Evolutionary conservation across 352 stramenopile genomes (phyloP).

Genomic region (Chrysophaeum taylorii): DNA sequence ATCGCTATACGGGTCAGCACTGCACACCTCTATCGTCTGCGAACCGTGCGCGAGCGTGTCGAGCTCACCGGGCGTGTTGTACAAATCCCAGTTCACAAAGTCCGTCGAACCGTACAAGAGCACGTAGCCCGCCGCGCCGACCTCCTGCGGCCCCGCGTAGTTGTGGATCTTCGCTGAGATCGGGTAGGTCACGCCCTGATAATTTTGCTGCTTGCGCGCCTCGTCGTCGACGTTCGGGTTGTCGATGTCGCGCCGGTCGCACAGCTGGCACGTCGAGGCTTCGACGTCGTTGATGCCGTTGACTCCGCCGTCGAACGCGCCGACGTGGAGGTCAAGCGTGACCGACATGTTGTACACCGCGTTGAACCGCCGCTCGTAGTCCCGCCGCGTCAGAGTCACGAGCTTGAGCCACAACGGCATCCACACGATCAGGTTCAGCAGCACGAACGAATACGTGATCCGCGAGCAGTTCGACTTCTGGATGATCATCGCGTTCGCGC

Average conservation of each 20-base stretch:
- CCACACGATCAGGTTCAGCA: constrained; percentile 10
- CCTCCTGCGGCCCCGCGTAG: background rate
- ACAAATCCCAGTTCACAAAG: background rate
- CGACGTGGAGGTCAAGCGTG: background rate
- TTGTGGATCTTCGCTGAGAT: background rate
- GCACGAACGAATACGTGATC: too few species aligned
- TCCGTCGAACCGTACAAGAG: background rate
- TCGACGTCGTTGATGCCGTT: too few species aligned
- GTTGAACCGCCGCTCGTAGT: background rate
- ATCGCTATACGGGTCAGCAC: background rate
- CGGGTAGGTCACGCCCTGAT: too few species aligned
- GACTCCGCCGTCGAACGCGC: background rate
- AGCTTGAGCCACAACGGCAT: constrained; percentile 5
- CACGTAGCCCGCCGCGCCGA: background rate
- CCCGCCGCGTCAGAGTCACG: background rate
- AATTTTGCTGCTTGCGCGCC: too few species aligned
- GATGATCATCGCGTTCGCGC: too few species aligned
- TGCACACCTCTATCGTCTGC: background rate
- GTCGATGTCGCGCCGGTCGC: background rate
- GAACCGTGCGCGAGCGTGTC: background rate
- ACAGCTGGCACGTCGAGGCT: background rate
- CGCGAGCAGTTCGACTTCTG: too few species aligned
- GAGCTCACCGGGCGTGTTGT: background rate
- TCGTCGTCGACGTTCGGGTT: background rate
- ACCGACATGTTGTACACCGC: background rate